Conservation (phyloP, 1,284 basidiomycete genomes). For the Earliella scabrosa region DNA sequence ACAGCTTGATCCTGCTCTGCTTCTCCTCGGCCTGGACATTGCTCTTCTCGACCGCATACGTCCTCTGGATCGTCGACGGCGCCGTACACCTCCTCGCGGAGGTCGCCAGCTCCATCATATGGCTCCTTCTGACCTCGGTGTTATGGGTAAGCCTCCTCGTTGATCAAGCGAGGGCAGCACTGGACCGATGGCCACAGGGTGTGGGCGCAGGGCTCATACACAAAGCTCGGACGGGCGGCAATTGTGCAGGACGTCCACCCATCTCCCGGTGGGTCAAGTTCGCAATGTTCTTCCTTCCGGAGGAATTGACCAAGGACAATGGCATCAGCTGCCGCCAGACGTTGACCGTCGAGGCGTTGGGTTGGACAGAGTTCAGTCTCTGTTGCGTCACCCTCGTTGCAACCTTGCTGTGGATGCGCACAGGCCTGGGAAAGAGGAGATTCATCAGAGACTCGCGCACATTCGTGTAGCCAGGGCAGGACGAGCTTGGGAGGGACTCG, state of each 20-base stretch:
- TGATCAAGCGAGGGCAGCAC: no score
- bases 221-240: conserved; percentile 56
- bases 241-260: conserved; percentile 55
- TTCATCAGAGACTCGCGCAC: conserved; percentile 51
- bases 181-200: conserved; percentile 47
- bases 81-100: conserved; percentile 69
- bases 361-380: conserved; percentile 77
- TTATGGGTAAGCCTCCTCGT: conserved; percentile 57
- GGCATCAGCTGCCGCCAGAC: conserved; percentile 64
- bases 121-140: conserved; percentile 64
- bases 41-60: conserved; percentile 67
- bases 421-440: conserved; percentile 41
- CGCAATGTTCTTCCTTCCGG: conserved; percentile 8
- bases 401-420: conserved; percentile 65
- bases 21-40: conserved; percentile 75
- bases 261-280: conserved; percentile 51
- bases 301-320: conserved; percentile 12
- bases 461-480: conserved; percentile 33
- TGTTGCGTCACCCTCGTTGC: conserved; percentile 59
- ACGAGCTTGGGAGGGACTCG: neutral
- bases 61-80: conserved; percentile 71
- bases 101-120: conserved; percentile 75
- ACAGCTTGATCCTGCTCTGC: conserved; percentile 58
- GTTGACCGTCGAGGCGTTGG: conserved; percentile 71
- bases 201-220: conserved; percentile 68